Base-by-base conservation (phyloP, 2,329 filamentous ascomycete species). In the Colletotrichum sp. region DNA sequence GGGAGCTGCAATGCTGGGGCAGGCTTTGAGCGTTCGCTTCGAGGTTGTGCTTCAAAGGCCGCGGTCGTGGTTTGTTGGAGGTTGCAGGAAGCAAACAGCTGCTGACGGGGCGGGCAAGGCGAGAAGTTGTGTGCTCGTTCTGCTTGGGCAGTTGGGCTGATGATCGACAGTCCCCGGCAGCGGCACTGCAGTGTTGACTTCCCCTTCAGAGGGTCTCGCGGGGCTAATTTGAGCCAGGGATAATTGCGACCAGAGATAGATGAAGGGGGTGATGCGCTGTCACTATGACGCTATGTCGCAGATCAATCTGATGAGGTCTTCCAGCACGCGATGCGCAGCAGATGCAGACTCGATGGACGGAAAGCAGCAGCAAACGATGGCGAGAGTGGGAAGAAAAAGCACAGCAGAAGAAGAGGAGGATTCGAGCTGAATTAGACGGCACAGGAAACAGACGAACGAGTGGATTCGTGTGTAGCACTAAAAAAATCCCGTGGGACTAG, bases 211-310 rank as follows among this genome's bases (percentile, higher is more conserved):
- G 69, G 71, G 74, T 75, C 74, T 72, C 70, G 70, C 64, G 70
- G 74, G 70, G 64, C 74, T 67, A 74, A 39, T 73, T 62, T 55
- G 18, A 75, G 57, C 28, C 57, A 74, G 71, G 74, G 65, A 74
- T 76, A 65, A 69, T 36, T 36, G 60, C 59, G 63, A 72, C 72
- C 63, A 36, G 39, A 68, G 71, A 60, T 68, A 69, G 59, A 76
- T 76, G 70, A 75, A 75, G 64, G 73, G 57, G 70, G 63, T 71
- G 34, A 44, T 73, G 70, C 64, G 74, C 74, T 76, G 74, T 76
- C 70, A 73, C 71, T 69, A 74, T 74, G 74, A 74, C 74, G 65
- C 64, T 52, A 18, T 34, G 48, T 22, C 65, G 74, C 59, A 65
- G 70, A 60, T 69, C 65, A 22, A 68, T 18, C 22, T 32, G 62